Base-by-base conservation (phyloP, 352 stramenopile genomes). In the Phytopythium helicoides region DNA sequence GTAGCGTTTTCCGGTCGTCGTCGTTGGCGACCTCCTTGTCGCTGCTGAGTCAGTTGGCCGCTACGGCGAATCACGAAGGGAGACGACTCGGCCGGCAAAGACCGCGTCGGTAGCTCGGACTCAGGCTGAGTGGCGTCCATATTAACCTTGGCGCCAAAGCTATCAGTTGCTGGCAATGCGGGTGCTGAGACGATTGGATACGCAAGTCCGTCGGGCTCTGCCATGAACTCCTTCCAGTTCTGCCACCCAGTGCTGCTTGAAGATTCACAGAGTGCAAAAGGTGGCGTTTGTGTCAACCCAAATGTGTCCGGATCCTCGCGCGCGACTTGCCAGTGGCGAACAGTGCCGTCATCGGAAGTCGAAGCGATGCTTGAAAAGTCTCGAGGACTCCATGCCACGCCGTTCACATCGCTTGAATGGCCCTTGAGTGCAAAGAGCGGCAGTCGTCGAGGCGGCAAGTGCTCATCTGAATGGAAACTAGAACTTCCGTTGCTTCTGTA, bases 291-390 rank as follows among this genome's bases (percentile, higher is more conserved):
- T 33, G 28, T 33, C 9, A 9, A 9, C 28, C 5, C 5, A 9
- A 37, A 26, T 3, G 14, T 25, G 10, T 40, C 28, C 10, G 45
- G 12, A 28, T 58, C 19, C 54, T 58, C 6, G 16, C 62, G 46
- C 37, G 53, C 56, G 15, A 71, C 19, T 33, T 71, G 64, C 76
- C 76, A 87, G 40, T 44, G 62, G 2, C 74, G 71, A 15, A 89
- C 61, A 0, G 65, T 89, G 44, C 81, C 81, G 51, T 91, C 81
- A 57, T 91, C 81, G 0, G 77, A 89, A 40, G 69, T 81, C 0
- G 76, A 75, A 6, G 76, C 74, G 47, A 89, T 54, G 44, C 73
- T 57, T 14, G 60, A 71, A 42, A 77, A 83, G 52, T 88, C 76
- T 8, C 56, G 64, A 15, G 48, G 58, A 51, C 65, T 76, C 74